phyloP scores from a whole-genome alignment of 805 yeast species.

The Ogataea methanolica region DNA sequence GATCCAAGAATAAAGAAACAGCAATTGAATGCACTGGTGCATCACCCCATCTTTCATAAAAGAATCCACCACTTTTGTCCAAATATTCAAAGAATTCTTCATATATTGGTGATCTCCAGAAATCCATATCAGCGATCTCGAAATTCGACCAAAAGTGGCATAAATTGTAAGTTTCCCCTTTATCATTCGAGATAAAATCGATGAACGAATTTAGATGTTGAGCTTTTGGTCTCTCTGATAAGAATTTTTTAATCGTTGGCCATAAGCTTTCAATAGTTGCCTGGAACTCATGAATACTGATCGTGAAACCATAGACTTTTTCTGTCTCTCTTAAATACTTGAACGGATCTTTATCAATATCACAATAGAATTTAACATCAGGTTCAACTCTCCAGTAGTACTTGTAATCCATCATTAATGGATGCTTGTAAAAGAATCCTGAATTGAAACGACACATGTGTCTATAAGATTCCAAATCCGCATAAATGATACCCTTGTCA shows the following conservation, averaged over 20 bases:
- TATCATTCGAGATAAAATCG: constrained; percentile 59
- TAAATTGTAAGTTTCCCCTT: constrained; percentile 59
- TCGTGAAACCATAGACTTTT: constrained; percentile 63
- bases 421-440: constrained; percentile 57
- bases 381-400: constrained; percentile 82
- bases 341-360: constrained; percentile 61
- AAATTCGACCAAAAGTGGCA: constrained; percentile 86
- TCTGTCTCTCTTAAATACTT: constrained; percentile 48
- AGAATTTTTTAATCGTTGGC: constrained; percentile 46
- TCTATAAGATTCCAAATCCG: constrained; percentile 36
- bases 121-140: constrained; percentile 68
- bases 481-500: constrained; percentile 35
- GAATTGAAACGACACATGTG: constrained; percentile 45
- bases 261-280: constrained; percentile 57
- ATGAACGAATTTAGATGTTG: constrained; percentile 46
- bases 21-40: constrained; percentile 88
- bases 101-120: constrained; percentile 58
- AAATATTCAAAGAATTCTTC: constrained; percentile 55
- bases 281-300: constrained; percentile 58
- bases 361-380: constrained; percentile 56
- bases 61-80: constrained; percentile 72
- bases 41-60: constrained; percentile 90
- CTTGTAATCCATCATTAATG: constrained; percentile 51
- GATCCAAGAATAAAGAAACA: constrained; percentile 54
- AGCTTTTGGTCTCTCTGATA: constrained; percentile 37